Evolutionary conservation across 768 basidiomycete genomes (phyloP).

Genomic region (Tulasnella sp.): DNA sequence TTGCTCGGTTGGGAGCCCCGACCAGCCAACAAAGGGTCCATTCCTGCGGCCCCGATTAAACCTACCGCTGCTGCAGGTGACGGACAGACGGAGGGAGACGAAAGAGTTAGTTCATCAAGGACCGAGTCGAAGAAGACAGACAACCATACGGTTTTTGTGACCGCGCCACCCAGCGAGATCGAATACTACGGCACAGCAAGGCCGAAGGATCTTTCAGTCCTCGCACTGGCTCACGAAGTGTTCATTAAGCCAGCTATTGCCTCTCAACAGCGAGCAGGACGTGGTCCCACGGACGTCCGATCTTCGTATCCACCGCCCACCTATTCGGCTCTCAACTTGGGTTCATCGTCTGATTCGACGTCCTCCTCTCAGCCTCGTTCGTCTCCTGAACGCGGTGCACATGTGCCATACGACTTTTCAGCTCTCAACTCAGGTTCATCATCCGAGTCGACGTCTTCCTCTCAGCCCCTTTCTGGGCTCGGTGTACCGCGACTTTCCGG

Average conservation of each 20-base stretch:
- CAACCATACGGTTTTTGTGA: neutral
- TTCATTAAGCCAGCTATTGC: conserved; percentile 19
- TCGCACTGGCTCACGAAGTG: neutral
- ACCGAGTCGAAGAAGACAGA: neutral
- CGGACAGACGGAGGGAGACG: no score
- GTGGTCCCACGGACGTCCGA: neutral
- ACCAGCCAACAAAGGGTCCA: neutral
- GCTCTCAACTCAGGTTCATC: neutral
- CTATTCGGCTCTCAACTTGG: no score
- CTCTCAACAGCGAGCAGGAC: neutral
- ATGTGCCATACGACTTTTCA: neutral
- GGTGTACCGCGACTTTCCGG: neutral
- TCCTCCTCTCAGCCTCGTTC: no score
- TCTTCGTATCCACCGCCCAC: no score
- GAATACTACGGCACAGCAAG: neutral
- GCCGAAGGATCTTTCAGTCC: neutral
- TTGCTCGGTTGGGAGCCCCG: conserved; percentile 10
- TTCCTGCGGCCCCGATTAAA: neutral
- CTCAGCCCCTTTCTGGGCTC: neutral
- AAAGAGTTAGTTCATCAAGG: neutral
- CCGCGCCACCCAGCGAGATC: neutral
- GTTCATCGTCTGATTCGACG: no score
- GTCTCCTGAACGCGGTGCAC: no score
- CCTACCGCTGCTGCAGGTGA: neutral
- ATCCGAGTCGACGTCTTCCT: neutral